A percentile compares a stretch with the other conserved stretches of the same genome.
These are phyloP conservation scores for Lodderomyces parapsilosis DNA, from an alignment of 1,139 yeast species.

Conservation along the genomic window DNA sequence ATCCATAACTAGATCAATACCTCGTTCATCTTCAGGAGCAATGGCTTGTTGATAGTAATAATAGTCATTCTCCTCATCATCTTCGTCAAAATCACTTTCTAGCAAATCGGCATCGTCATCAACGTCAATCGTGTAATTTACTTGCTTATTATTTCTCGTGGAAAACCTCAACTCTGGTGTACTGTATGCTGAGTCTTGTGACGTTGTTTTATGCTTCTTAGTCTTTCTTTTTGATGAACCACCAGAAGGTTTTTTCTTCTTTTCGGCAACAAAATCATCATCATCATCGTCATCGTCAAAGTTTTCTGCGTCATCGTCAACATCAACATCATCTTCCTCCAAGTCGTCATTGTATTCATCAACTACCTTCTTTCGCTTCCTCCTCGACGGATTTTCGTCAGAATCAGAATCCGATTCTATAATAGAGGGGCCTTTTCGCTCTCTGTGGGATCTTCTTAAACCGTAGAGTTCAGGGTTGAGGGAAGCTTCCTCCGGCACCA, in stretches of 20 bases:
- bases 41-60: constrained; percentile 41
- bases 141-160: constrained; percentile 64
- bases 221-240: constrained; percentile 6
- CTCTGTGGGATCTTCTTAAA: constrained; percentile 80
- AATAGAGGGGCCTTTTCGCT: constrained; percentile 45
- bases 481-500: constrained; percentile 41
- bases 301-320: no score
- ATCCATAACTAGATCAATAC: constrained; percentile 55
- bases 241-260: constrained; percentile 18
- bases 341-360: constrained; percentile 28
- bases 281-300: constrained; percentile 28
- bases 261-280: constrained; percentile 28
- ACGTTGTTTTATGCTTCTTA: constrained; percentile 19
- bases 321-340: constrained; percentile 27
- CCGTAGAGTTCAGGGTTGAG: constrained; percentile 90
- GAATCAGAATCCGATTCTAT: constrained; percentile 41
- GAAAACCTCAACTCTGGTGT: constrained; percentile 67
- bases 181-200: constrained; percentile 14
- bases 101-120: constrained; percentile 59
- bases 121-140: constrained; percentile 78
- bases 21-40: constrained; percentile 38
- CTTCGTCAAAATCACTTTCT: constrained; percentile 44
- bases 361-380: constrained; percentile 16
- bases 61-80: constrained; percentile 31
- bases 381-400: constrained; percentile 16